Conservation (phyloP, 495 filamentous ascomycete species). For the Tuber microsphaerosporum region DNA sequence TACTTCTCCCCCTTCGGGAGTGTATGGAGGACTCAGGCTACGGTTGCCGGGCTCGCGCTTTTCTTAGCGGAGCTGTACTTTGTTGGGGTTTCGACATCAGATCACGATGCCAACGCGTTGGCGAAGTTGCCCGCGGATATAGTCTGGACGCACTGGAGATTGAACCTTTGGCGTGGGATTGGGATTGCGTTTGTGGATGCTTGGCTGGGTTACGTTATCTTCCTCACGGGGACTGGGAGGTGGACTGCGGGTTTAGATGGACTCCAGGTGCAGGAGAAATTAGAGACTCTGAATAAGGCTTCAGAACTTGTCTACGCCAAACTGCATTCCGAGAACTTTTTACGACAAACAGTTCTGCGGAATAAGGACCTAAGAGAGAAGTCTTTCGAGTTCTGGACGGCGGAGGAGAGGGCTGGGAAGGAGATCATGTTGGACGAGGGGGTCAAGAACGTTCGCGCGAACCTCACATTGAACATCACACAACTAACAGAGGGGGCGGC, state of each 20-base stretch:
- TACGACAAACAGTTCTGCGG: slow-evolving; percentile 52
- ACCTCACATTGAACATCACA: slow-evolving; percentile 51
- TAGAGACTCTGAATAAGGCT: slow-evolving; percentile 45
- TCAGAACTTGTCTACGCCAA: slow-evolving; percentile 45
- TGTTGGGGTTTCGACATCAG: slow-evolving; percentile 51
- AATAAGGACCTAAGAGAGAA: slow-evolving; percentile 50
- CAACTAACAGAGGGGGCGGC: slow-evolving; percentile 49
- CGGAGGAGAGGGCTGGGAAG: slow-evolving; percentile 51
- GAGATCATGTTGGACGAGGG: slow-evolving; percentile 57
- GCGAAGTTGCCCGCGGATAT: slow-evolving; percentile 55
- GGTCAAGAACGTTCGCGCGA: slow-evolving; percentile 53
- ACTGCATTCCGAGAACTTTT: slow-evolving; percentile 50
- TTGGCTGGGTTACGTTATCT: slow-evolving; percentile 57
- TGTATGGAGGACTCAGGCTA: slow-evolving; percentile 64
- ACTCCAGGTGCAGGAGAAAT: slow-evolving; percentile 46
- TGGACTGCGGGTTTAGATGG: slow-evolving; percentile 50
- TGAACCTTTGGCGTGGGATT: slow-evolving; percentile 54
- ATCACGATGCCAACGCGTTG: slow-evolving; percentile 54
- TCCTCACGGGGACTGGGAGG: slow-evolving; percentile 63
- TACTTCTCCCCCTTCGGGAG: slow-evolving; percentile 51
- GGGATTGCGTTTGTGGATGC: slow-evolving; percentile 57
- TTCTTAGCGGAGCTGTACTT: slow-evolving; percentile 59
- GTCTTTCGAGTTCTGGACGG: slow-evolving; percentile 49
- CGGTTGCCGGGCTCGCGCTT: slow-evolving; percentile 55
- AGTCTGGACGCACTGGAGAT: slow-evolving; percentile 61